A percentile compares a stretch with the other conserved stretches of the same genome.
These are phyloP conservation scores for Colletotrichum lini DNA, from an alignment of 2,329 filamentous ascomycete species.

Conservation along the genomic window DNA sequence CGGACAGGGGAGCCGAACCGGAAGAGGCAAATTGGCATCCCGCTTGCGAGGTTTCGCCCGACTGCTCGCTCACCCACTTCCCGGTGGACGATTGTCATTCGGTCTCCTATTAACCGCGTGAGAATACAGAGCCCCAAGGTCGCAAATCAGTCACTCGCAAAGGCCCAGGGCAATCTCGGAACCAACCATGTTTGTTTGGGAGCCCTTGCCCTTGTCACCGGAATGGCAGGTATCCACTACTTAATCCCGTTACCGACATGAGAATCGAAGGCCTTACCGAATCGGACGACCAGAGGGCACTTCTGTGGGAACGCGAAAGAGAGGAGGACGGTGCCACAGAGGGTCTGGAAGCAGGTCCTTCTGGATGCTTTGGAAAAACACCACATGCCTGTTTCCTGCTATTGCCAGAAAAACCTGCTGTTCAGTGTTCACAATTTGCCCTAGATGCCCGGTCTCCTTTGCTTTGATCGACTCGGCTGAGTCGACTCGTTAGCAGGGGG, in stretches of 20 bases:
- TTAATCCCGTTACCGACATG: constrained; percentile 38
- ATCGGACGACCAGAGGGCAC: constrained; percentile 23
- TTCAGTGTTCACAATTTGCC: constrained; percentile 3
- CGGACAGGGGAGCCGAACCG: too few species aligned
- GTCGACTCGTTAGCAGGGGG: constrained; percentile 4
- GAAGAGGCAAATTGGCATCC: too few species aligned
- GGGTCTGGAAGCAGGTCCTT: constrained; percentile 8
- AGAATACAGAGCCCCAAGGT: background rate
- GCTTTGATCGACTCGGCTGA: background rate
- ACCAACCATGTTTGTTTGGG: constrained; percentile 33
- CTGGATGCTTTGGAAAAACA: background rate
- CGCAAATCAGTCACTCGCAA: constrained; percentile 9
- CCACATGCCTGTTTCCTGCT: constrained; percentile 8
- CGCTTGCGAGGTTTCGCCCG: too few species aligned
- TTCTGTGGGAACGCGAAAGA: constrained; percentile 3
- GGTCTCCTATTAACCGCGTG: constrained; percentile 14
- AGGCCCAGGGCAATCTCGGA: constrained; percentile 30
- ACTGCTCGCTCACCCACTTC: too few species aligned
- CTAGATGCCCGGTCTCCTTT: constrained; percentile 4
- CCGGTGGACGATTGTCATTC: too few species aligned
- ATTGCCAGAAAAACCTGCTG: constrained; percentile 5
- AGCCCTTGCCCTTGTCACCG: constrained; percentile 9
- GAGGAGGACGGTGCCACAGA: background rate
- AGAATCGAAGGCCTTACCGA: constrained; percentile 35
- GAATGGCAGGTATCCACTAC: constrained; percentile 38